Evolutionary conservation across 371 early-diverging fungal species (phyloP).

Genomic region (Mortierella polycephala): DNA sequence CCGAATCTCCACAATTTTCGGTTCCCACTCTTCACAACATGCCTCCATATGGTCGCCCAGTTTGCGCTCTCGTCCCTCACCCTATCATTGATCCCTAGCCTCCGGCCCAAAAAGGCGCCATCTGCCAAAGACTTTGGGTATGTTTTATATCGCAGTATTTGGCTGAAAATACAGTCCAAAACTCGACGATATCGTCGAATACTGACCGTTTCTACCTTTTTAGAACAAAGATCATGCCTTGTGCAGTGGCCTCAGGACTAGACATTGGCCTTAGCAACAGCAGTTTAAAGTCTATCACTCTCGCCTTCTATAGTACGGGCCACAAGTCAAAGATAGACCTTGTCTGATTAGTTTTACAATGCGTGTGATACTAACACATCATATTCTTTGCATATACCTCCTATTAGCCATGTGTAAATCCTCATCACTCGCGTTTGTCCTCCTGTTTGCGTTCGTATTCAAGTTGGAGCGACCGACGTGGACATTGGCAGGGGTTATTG

Average conservation of each 20-base stretch:
- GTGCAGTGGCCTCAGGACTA: constrained; percentile 87
- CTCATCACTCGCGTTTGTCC: constrained; percentile 86
- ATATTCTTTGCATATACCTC: constrained; percentile 66
- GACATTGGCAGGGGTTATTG: constrained; percentile 76
- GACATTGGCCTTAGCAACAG: constrained; percentile 92
- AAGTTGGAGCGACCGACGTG: constrained; percentile 80
- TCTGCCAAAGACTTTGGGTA: constrained; percentile 69
- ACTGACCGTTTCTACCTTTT: constrained; percentile 11
- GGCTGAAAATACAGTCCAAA: neutral
- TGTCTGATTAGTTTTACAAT: neutral
- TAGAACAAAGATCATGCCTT: constrained; percentile 79
- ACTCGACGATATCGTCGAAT: neutral
- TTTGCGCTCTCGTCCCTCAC: constrained; percentile 70
- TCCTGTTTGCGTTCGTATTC: constrained; percentile 90
- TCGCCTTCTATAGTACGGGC: constrained; percentile 85
- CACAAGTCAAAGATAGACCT: no score
- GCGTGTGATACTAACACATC: constrained; percentile 55
- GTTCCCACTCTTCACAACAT: constrained; percentile 84
- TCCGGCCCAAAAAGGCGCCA: constrained; percentile 66
- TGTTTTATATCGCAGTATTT: neutral
- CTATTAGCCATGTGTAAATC: constrained; percentile 91
- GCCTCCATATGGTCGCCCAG: constrained; percentile 79
- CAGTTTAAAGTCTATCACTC: constrained; percentile 83
- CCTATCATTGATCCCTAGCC: constrained; percentile 61
- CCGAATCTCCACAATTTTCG: constrained; percentile 76